phyloP scores from a whole-genome alignment of 2,329 filamentous ascomycete species.

The Stenocarpella maydis region DNA sequence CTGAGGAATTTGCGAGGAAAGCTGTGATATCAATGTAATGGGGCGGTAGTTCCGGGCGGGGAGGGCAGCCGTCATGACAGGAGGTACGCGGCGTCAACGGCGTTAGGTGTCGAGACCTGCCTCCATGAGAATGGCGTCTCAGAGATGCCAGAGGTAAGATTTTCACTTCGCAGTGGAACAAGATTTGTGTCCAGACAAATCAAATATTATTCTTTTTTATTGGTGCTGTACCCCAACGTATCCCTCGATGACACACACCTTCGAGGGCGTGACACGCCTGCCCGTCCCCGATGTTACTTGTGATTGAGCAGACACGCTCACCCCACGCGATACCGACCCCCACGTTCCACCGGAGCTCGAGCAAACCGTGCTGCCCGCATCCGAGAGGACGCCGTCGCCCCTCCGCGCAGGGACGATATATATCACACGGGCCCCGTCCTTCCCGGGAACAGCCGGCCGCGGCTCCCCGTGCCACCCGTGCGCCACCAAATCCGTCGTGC shows the following conservation, averaged over 20 bases:
- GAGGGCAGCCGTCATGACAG: background rate
- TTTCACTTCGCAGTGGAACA: background rate
- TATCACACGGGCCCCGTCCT: background rate
- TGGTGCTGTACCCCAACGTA: background rate
- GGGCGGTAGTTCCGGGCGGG: background rate
- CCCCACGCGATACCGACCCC: conserved; percentile 10
- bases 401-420: background rate
- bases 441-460: background rate
- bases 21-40: background rate
- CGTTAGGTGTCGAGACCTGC: background rate
- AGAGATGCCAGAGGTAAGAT: background rate
- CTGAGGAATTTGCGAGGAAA: conserved; percentile 35
- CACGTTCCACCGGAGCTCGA: background rate
- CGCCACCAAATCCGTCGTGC: conserved; percentile 25
- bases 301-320: conserved; percentile 6
- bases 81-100: background rate
- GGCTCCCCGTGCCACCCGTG: background rate
- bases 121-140: background rate
- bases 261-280: background rate
- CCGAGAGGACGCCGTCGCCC: background rate
- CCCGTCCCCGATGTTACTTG: background rate
- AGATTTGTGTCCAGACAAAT: background rate
- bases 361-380: background rate
- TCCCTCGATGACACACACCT: conserved; percentile 2
- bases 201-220: conserved; percentile 4